Base-by-base conservation (phyloP, 495 filamentous ascomycete species). In the Pyrenopolyporus hunteri region DNA sequence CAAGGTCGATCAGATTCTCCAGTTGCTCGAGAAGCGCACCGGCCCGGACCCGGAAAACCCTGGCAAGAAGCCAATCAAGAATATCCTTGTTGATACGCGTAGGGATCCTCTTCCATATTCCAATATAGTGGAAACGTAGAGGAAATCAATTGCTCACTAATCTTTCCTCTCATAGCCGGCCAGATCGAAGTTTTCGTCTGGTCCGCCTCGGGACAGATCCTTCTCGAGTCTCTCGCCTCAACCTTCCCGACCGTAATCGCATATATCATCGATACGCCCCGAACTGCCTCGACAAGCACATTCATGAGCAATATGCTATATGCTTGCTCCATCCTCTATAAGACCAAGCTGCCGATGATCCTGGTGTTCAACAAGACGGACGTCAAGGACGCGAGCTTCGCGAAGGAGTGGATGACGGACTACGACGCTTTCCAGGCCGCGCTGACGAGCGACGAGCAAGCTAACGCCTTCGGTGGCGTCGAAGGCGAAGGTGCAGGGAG, bases 251-350 rank as follows among this genome's bases (percentile, higher is more conserved):
- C 94, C 0, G 91, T 98, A 0, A 89, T 98, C 59, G 94, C 94
- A 62, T 98, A 98, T 72, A 86, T 98, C 33, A 93, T 98, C 72
- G 94, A 98, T 73, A 98, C 94, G 0, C 95, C 94, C 3, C 86
- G 94, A 22, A 92, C 91, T 11, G 88, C 88, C 44, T 93, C 91
- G 36, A 98, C 94, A 6, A 89, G 86, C 57, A 98, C 95, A 0
- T 98, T 98, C 74, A 98, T 98, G 95, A 91, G 87, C 72, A 98
- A 98, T 78, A 98, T 98, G 94, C 86, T 98, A 17, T 98, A 98
- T 73, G 94, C 94, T 2, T 97, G 94, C 82, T 91, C 87, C 68
- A 98, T 98, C 57, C 82, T 98, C 1, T 98, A 98, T 83, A 98
- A 98, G 78, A 98, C 93, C 6, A 95, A 94, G 69, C 80, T 98